Conservation (phyloP, 176 grass and related monocot genomes). For the Aegilops speltoides region DNA sequence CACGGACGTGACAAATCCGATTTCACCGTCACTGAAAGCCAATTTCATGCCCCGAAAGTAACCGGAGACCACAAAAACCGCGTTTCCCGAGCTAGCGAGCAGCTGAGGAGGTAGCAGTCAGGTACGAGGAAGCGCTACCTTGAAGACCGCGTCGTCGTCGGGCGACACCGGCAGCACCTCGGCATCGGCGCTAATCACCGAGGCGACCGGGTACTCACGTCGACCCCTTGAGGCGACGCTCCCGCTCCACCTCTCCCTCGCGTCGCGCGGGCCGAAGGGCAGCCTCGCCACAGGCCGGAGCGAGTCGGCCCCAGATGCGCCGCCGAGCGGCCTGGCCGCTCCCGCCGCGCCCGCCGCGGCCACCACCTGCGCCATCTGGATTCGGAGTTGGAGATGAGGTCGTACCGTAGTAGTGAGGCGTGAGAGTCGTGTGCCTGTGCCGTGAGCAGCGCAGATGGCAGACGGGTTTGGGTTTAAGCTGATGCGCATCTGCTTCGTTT, state of each 20-base stretch:
- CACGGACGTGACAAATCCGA: neutral
- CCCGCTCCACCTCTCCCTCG: slow-evolving; percentile 36
- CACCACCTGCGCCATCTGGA: slow-evolving; percentile 65
- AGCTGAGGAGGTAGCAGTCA: neutral
- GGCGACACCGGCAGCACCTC: slow-evolving; percentile 62
- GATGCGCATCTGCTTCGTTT: slow-evolving; percentile 30
- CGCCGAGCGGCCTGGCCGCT: slow-evolving; percentile 16
- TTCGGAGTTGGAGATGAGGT: neutral
- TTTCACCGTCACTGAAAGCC: slow-evolving; percentile 24
- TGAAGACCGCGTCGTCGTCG: slow-evolving; percentile 50
- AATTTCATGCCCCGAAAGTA: slow-evolving; percentile 24
- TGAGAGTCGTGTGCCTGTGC: neutral
- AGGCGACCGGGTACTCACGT: slow-evolving; percentile 40
- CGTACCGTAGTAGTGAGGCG: neutral
- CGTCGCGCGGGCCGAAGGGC: slow-evolving; percentile 23
- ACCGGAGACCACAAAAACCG: neutral
- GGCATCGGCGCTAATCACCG: slow-evolving; percentile 54
- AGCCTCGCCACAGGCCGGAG: slow-evolving; percentile 29
- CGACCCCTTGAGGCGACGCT: slow-evolving; percentile 22
- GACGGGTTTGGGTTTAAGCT: slow-evolving; percentile 46
- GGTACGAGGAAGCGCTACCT: slow-evolving; percentile 29
- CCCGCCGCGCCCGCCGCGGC: slow-evolving; percentile 31
- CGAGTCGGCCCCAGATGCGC: slow-evolving; percentile 32
- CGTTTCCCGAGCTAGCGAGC: neutral
- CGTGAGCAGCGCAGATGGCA: neutral